Conservation (phyloP, 306 rosid species). For the Canavalia gladiata region DNA sequence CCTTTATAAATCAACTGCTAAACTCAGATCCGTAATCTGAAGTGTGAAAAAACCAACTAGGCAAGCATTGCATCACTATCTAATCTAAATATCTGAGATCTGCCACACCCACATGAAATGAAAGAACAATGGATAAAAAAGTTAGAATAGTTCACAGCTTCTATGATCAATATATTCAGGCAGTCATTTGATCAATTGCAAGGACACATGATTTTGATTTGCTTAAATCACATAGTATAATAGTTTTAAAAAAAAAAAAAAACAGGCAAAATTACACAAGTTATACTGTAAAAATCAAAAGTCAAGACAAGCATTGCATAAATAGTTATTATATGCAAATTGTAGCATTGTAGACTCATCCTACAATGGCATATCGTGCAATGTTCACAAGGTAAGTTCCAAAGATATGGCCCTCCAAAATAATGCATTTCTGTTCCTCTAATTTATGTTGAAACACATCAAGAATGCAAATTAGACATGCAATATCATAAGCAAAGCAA, state of each 20-base stretch:
- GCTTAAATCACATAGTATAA: slow-evolving; percentile 5
- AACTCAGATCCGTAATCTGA: slow-evolving; percentile 36
- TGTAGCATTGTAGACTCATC: background rate
- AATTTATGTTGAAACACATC: background rate
- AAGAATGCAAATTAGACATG: slow-evolving; percentile 22
- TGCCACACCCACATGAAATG: slow-evolving; percentile 40
- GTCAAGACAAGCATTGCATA: background rate
- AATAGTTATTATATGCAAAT: background rate
- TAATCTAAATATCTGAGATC: slow-evolving; percentile 47
- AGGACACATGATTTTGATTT: slow-evolving; percentile 20
- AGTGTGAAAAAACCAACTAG: slow-evolving; percentile 37
- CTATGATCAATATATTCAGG: background rate
- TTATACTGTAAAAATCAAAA: slow-evolving; percentile 9
- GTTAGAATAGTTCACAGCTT: slow-evolving; percentile 22
- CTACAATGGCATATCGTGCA: background rate
- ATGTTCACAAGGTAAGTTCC: background rate
- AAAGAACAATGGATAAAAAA: slow-evolving; percentile 18
- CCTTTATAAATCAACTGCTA: slow-evolving; percentile 38
- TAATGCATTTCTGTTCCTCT: slow-evolving; percentile 25
- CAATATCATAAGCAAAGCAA: background rate
- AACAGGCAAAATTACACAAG: background rate
- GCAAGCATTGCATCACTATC: slow-evolving; percentile 40
- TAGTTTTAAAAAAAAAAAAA: slow-evolving; percentile 27
- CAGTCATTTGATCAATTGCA: background rate
- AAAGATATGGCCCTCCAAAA: background rate